Evolutionary conservation across 2,329 filamentous ascomycete species (phyloP).

Genomic region (Trichoderma koningii): DNA sequence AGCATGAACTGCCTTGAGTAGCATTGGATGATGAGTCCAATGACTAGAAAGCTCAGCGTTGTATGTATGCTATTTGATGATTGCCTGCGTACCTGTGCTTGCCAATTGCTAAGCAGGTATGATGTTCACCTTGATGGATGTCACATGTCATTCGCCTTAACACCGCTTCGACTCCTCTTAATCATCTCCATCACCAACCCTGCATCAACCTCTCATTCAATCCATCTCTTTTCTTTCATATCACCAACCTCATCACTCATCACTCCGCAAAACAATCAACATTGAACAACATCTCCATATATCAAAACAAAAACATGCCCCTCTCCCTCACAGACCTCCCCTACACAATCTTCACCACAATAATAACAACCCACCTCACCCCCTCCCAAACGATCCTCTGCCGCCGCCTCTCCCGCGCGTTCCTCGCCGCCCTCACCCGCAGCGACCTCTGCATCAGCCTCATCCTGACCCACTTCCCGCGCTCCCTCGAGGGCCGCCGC

Average conservation of each 20-base stretch:
- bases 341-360: conserved; percentile 59
- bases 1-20: neutral
- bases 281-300: neutral
- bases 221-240: neutral
- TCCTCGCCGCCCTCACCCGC: conserved; percentile 53
- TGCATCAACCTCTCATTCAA: neutral
- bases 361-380: conserved; percentile 50
- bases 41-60: neutral
- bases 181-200: neutral
- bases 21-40: neutral
- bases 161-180: neutral
- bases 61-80: too few species aligned
- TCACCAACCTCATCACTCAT: too few species aligned
- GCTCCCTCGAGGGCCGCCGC: conserved; percentile 55
- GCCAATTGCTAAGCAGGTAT: neutral
- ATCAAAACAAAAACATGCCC: neutral
- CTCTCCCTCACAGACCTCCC: conserved; percentile 52
- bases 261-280: too few species aligned
- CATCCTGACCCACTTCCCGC: conserved; percentile 54
- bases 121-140: neutral
- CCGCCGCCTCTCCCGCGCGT: conserved; percentile 54
- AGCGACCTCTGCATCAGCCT: conserved; percentile 49
- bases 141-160: conserved; percentile 5
- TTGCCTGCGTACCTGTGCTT: too few species aligned
- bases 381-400: conserved; percentile 53